Percentiles rank a stretch among this genome's conserved stretches.
Evolutionary conservation across 2,329 filamentous ascomycete species (phyloP).

Genomic region (Niveomyces coronatus): DNA sequence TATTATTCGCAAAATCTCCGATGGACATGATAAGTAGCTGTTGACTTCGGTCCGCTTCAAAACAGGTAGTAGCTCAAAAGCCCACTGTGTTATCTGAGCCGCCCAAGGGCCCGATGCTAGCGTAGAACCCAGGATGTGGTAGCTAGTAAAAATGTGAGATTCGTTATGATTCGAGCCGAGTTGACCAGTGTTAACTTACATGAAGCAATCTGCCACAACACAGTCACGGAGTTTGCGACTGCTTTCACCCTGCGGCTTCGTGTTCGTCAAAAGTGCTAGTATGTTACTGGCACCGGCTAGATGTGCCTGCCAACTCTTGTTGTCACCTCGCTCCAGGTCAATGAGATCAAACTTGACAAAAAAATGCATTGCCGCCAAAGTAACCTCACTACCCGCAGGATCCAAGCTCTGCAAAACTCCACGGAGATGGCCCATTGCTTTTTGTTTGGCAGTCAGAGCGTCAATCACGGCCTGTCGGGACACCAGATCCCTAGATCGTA

Average conservation of each 20-base stretch:
- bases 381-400: constrained; percentile 32
- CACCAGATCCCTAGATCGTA: constrained; percentile 28
- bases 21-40: constrained; percentile 32
- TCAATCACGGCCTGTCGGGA: constrained; percentile 33
- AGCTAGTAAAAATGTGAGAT: constrained; percentile 20
- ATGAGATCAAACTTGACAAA: constrained; percentile 43
- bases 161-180: not conserved
- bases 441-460: constrained; percentile 36
- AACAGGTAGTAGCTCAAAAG: constrained; percentile 27
- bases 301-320: constrained; percentile 35
- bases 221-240: constrained; percentile 32
- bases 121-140: constrained; percentile 30
- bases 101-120: constrained; percentile 26
- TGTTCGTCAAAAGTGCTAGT: constrained; percentile 24
- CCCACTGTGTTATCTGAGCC: constrained; percentile 28
- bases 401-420: constrained; percentile 28
- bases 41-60: constrained; percentile 32
- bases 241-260: constrained; percentile 18
- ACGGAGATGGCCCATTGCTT: constrained; percentile 33
- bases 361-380: constrained; percentile 38
- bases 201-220: constrained; percentile 38
- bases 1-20: constrained; percentile 34
- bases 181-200: constrained; percentile 22
- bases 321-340: constrained; percentile 32
- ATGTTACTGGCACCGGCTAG: constrained; percentile 35